Evolutionary conservation across 108 stramenopile species (phyloP).

Genomic region (Poteriospumella lacustris): DNA sequence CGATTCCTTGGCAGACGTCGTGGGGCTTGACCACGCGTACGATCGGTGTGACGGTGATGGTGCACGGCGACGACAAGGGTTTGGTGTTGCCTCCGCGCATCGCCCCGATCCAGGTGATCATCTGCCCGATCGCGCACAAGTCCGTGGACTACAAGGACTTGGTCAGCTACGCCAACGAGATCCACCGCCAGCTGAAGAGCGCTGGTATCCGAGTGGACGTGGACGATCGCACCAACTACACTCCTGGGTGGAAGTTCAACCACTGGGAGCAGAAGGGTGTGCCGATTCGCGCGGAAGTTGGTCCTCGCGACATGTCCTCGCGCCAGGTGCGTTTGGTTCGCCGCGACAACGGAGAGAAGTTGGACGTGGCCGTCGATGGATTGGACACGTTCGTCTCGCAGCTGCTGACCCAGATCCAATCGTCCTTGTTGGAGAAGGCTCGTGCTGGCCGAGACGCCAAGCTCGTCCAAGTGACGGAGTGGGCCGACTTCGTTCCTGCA

Average conservation of each 20-base stretch:
- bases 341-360: slow-evolving; percentile 65
- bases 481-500: slow-evolving; percentile 96
- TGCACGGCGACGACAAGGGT: slow-evolving; percentile 97
- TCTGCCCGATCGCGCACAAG: slow-evolving; percentile 90
- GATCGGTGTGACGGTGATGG: slow-evolving; percentile 98
- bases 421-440: slow-evolving; percentile 80
- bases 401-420: slow-evolving; percentile 80
- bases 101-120: slow-evolving; percentile 88
- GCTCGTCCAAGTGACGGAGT: slow-evolving; percentile 81
- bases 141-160: slow-evolving; percentile 63
- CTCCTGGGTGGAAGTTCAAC: slow-evolving; percentile 98
- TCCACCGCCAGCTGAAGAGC: slow-evolving; percentile 36
- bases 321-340: slow-evolving; percentile 69
- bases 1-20: slow-evolving; percentile 91
- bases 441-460: slow-evolving; percentile 78
- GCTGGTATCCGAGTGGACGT: slow-evolving; percentile 68
- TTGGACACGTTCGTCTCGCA: slow-evolving; percentile 52
- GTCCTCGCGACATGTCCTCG: slow-evolving; percentile 86
- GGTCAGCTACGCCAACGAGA: slow-evolving; percentile 62
- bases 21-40: slow-evolving; percentile 98
- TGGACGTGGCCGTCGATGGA: slow-evolving; percentile 52
- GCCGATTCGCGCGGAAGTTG: slow-evolving; percentile 95
- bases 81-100: slow-evolving; percentile 93
- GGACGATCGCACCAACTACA: slow-evolving; percentile 97
- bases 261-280: slow-evolving; percentile 99